A percentile compares a stretch with the other conserved stretches of the same genome.
These are phyloP conservation scores for Pestalotiopsis sp. DNA, from an alignment of 2,329 filamentous ascomycete genomes.

Conservation along the genomic window DNA sequence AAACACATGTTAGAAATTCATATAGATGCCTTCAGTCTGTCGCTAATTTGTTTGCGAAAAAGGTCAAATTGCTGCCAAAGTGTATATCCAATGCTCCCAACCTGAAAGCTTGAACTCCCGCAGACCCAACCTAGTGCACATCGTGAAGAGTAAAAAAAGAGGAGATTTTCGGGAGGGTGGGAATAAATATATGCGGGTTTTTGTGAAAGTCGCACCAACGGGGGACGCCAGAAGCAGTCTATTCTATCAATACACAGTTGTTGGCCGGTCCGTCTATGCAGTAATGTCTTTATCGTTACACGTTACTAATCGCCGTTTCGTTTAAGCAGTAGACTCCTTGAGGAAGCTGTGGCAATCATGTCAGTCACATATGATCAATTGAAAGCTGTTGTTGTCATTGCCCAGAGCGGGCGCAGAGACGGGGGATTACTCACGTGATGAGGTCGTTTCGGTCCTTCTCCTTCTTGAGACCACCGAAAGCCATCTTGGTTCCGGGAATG, in stretches of 20 bases:
- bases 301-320: constrained; percentile 29
- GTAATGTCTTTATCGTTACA: constrained; percentile 35
- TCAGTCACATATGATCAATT: constrained; percentile 24
- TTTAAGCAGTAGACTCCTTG: constrained; percentile 71
- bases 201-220: constrained; percentile 12
- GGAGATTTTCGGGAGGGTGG: constrained; percentile 12
- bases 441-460: constrained; percentile 98
- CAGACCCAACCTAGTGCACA: constrained; percentile 13
- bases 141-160: constrained; percentile 14
- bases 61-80: constrained; percentile 14
- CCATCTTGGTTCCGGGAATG: constrained; percentile 99
- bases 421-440: constrained; percentile 76
- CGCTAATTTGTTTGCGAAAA: not conserved
- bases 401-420: not conserved
- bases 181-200: constrained; percentile 17
- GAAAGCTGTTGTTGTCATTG: not conserved
- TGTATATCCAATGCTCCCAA: constrained; percentile 12
- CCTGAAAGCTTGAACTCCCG: constrained; percentile 13
- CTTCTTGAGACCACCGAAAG: constrained; percentile 99
- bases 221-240: constrained; percentile 30
- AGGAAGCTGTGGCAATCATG: constrained; percentile 59
- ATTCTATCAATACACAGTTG: constrained; percentile 35
- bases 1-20: not conserved
- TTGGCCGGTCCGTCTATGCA: constrained; percentile 35
- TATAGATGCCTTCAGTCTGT: not conserved